Evolutionary conservation across 352 stramenopile species (phyloP).

Genomic region (Pythium chondricola): DNA sequence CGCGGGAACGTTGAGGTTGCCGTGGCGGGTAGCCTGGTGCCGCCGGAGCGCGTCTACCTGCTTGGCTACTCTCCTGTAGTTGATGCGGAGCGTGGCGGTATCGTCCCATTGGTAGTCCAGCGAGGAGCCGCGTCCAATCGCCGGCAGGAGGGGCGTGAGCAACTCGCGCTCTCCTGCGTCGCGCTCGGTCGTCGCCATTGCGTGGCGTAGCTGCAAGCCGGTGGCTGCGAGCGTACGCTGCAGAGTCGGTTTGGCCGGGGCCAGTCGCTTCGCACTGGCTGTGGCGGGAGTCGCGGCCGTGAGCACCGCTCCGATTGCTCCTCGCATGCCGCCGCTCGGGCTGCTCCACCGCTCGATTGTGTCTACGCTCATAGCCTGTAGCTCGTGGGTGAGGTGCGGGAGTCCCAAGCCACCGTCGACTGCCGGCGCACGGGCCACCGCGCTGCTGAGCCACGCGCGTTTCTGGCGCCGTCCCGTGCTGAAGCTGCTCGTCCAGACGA

Average conservation of each 20-base stretch:
- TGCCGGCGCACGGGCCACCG: background rate
- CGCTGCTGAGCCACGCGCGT: background rate
- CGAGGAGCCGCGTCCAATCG: background rate
- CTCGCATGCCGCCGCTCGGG: background rate
- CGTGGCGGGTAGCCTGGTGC: background rate
- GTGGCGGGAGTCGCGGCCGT: background rate
- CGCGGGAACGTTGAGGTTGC: background rate
- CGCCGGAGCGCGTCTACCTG: background rate
- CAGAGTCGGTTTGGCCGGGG: background rate
- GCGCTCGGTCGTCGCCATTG: background rate
- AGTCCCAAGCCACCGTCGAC: background rate
- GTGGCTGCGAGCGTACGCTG: background rate
- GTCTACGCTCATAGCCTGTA: background rate
- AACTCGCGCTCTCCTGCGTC: background rate
- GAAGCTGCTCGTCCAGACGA: constrained; percentile 2
- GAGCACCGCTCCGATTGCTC: background rate
- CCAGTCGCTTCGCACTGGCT: background rate
- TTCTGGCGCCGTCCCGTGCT: no score
- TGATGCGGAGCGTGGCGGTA: background rate
- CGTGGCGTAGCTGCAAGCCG: background rate
- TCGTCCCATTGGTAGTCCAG: background rate
- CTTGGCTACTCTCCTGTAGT: background rate
- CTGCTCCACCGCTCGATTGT: background rate
- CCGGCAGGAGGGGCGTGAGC: background rate
- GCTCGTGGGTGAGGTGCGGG: background rate